Conservation (phyloP, 345 rosid genomes). For the Draba incana region DNA sequence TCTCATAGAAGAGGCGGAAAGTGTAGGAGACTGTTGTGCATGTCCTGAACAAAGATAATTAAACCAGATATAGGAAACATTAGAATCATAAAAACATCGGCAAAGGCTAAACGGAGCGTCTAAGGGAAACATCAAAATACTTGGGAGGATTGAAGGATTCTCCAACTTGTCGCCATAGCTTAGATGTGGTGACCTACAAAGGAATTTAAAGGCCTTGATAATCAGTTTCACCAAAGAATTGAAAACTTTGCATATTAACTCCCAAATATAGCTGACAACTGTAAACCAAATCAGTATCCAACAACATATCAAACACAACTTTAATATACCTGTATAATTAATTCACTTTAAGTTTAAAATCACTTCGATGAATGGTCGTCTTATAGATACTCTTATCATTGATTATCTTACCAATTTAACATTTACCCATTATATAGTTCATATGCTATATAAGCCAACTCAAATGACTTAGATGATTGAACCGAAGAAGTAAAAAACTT, state of each 20-base stretch:
- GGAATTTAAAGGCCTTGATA: constrained; percentile 26
- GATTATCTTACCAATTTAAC: background rate
- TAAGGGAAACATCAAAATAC: constrained; percentile 49
- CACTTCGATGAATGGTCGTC: constrained; percentile 9
- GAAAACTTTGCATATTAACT: background rate
- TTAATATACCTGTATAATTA: constrained; percentile 13
- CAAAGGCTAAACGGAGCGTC: constrained; percentile 18
- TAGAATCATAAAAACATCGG: constrained; percentile 19
- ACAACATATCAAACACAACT: constrained; percentile 23
- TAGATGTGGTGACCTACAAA: constrained; percentile 70
- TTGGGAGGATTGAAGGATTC: constrained; percentile 93
- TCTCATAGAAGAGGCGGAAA: constrained; percentile 89
- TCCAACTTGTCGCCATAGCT: constrained; percentile 90
- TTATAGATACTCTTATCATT: constrained; percentile 8
- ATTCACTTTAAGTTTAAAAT: background rate
- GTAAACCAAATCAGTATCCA: constrained; percentile 20
- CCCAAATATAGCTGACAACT: background rate
- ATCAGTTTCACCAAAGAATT: constrained; percentile 22
- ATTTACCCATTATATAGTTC: constrained; percentile 20
- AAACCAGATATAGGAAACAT: constrained; percentile 10
- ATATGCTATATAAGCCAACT: constrained; percentile 9
- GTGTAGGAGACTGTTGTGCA: constrained; percentile 94
- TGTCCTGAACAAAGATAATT: constrained; percentile 57
- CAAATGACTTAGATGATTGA: constrained; percentile 24
- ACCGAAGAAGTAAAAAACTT: constrained; percentile 1